Base-by-base conservation (phyloP, 768 basidiomycete species). In the Plicaturopsis crispa region DNA sequence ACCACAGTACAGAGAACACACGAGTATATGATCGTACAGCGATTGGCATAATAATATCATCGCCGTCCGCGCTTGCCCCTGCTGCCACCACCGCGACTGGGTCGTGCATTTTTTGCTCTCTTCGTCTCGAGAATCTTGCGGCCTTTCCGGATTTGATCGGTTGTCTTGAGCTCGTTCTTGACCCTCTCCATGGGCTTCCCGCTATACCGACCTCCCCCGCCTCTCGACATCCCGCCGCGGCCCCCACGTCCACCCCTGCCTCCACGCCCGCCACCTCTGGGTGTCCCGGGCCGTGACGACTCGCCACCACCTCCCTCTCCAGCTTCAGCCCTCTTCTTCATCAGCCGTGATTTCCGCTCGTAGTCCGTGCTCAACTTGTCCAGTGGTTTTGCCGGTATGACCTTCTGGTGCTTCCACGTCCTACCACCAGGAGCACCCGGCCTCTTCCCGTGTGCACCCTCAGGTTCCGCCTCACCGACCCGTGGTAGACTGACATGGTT, bases 81-180 rank as follows among this genome's bases (percentile, higher is more conserved):
- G 36, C 55, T 51, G 32, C 56, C 60, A n/a, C n/a, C n/a, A n/a
- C n/a, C n/a, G n/a, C n/a, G n/a, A 47, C 63, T 67, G 6, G 84
- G 80, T 20, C 90, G 71, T n/a, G 85, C 85, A 52, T 92, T 92
- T 63, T 86, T 92, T 14, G 70, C 77, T 54, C 69, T 75, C 50
- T 72, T 75, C 46, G 72, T 77, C 48, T 89, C 85, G 52, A 65
- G 51, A 14, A 69, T 36, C 51, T 77, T 78, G 44, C 92, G 72
- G 22, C 70, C 65, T 54, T 83, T 92, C 45, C 87, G 75, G 44
- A 97, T 92, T 55, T 93, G 86, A 35, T 91, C 87, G 19, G 75
- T 79, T 0, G 77, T 82, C 65, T 86, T 91, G 59, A 96, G 78
- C 60, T 93, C 91, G 32, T 62, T 81, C 58, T 80, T 91, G 46